These are phyloP conservation scores for Gossypium gossypioides DNA, from an alignment of 441 rosid genomes.

Conservation along the genomic window DNA sequence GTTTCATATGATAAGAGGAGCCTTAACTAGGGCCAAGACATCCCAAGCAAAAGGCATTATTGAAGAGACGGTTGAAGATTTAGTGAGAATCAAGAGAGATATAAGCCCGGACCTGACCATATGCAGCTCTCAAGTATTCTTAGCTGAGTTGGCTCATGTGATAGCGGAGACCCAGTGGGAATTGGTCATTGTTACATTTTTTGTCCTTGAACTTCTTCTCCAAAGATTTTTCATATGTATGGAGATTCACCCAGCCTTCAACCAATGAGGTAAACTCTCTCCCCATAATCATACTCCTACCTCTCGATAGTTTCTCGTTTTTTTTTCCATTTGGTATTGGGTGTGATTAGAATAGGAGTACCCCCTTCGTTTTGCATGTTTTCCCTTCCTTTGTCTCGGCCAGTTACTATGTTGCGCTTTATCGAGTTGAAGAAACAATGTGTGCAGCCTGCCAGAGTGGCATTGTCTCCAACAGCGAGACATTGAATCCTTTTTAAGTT, in stretches of 20 bases:
- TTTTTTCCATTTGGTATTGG: no score
- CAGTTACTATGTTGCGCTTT: not conserved
- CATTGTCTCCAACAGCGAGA: not conserved
- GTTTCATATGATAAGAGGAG: not conserved
- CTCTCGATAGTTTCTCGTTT: no score
- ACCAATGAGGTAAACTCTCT: not conserved
- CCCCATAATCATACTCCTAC: not conserved
- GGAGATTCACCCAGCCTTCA: not conserved
- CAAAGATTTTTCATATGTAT: not conserved
- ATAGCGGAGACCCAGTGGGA: not conserved
- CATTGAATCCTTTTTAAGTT: not conserved
- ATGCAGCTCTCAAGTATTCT: not conserved
- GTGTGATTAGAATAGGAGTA: not conserved
- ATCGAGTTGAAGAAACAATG: not conserved
- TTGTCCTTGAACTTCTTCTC: not conserved
- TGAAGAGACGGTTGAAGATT: not conserved
- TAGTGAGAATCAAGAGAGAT: not conserved
- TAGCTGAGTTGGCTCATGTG: not conserved
- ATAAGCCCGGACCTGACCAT: not conserved
- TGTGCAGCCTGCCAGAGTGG: not conserved
- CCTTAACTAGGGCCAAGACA: not conserved
- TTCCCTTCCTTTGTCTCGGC: not conserved
- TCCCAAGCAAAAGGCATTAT: not conserved
- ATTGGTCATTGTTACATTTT: not conserved
- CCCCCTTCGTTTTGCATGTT: not conserved